Evolutionary conservation across 345 rosid species (phyloP), one percentile per base, ranked within the genome.

Genomic region (Eucalyptus cloeziana): DNA sequence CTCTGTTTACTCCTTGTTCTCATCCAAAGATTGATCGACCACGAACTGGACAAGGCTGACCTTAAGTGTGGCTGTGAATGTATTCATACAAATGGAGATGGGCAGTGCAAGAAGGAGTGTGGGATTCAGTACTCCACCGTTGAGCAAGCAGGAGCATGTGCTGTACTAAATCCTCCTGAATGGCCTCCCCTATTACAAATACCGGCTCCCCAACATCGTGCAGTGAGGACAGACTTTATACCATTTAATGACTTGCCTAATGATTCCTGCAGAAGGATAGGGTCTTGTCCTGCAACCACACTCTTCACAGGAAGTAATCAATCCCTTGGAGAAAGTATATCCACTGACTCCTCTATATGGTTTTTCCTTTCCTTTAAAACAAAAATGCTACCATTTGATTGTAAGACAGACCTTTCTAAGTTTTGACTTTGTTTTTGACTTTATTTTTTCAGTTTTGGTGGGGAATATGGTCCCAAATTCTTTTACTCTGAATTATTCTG

Each of bases 161-260:
- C 96, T n/a, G 90, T 96, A 86, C 91, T 92, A 44, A 91, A 51
- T 24, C 99, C 99, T 51, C 94, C 92, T 33, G 89, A 90, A 71
- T 96, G 98, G 99, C 98, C 99, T 87, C 96, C 99, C 25, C 21
- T 97, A 69, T 90, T 96, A 79, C 99, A 94, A 86, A 88, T 95
- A 86, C 99, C 99, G 4, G 93, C 81, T 58, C 94, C 96, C 44
- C 87, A 94, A 44, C 92, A 89, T 62, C 97, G 99, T n/a, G 97
- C 94, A 13, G 97, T 94, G 85, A 93, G 90, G 88, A 76, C 92
- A 15, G 89, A 91, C 90, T 87, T 88, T 85, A 10, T 93, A 69
- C 89, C 94, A 3, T 89, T 86, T 86, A 27, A 86, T 13, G 95
- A 90, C 92, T 91, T 97, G 88, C 96, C 93, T 47, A 87, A 91